Percentiles rank a stretch among this genome's conserved stretches.
Conservation (phyloP, 352 stramenopile species). For the Phytophthora agathidicida region DNA sequence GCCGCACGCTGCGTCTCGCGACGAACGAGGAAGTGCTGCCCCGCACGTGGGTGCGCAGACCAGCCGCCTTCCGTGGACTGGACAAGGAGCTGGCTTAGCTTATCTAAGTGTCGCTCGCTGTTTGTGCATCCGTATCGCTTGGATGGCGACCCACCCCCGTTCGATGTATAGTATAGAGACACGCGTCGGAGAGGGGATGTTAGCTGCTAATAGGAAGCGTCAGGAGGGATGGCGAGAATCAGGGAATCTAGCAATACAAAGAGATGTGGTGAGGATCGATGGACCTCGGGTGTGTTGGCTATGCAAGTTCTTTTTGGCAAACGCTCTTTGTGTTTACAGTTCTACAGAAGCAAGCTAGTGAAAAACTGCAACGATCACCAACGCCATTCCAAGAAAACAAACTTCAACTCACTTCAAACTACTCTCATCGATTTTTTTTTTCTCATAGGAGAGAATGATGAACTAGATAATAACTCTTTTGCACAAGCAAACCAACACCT, state of each 20-base stretch:
- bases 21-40: conserved; percentile 78
- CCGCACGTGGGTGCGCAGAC: conserved; percentile 83
- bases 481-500: background rate
- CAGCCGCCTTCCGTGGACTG: conserved; percentile 74
- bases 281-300: too few relatives aligned
- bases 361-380: too few relatives aligned
- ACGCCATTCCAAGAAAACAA: too few relatives aligned
- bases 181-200: conserved; percentile 17
- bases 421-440: too few relatives aligned
- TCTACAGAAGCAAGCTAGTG: too few relatives aligned
- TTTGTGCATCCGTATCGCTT: conserved; percentile 33
- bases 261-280: conserved; percentile 21
- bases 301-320: too few relatives aligned
- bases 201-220: conserved; percentile 30
- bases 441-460: too few relatives aligned
- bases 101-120: conserved; percentile 14
- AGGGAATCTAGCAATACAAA: conserved; percentile 28
- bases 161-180: conserved; percentile 37
- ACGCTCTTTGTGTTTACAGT: too few relatives aligned
- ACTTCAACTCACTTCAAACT: too few relatives aligned
- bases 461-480: background rate
- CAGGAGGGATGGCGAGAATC: conserved; percentile 19
- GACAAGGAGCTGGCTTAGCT: conserved; percentile 49
- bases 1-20: conserved; percentile 64
- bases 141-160: background rate